Evolutionary conservation across 2,329 filamentous ascomycete genomes (phyloP), one percentile per base, ranked within the genome.

Genomic region (Fragosphaeria purpurea): DNA sequence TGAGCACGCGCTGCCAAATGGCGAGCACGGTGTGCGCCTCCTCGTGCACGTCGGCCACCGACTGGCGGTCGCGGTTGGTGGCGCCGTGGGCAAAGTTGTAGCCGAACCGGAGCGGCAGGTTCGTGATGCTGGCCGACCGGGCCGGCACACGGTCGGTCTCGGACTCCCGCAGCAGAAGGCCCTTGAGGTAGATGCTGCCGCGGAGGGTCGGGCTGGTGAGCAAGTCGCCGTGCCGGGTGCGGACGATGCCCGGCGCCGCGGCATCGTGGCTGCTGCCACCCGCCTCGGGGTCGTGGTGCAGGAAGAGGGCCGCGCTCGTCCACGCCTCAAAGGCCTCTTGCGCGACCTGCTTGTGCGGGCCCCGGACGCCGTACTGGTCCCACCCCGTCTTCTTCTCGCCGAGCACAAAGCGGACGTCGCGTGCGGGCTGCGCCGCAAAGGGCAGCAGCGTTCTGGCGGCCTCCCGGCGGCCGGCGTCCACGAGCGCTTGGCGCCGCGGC

Each of bases 121-220:
- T 52, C 1, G 57, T 60, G n/a, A 59, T 55, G 35, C 60, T 62
- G 7, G 60, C 58, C 2, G 58, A 59, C 37, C 32, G 44, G 22
- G 41, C n/a, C 6, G 41, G 41, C 12, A 8, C 6, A 6, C 7
- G 38, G 7, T 7, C 7, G 12, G n/a, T 4, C 3, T 3, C 48
- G 2, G 54, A 56, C 35, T 56, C 47, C 30, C 56, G 50, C 32
- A 61, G 48, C 6, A 60, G 32, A 6, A 61, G 48, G 0, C 60
- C 56, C 42, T 60, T 60, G 11, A 62, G 43, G 42, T 62, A 63
- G 37, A 62, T 51, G 7, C 50, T 55, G 22, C 61, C 60, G 7
- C 51, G 30, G n/a, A 59, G 56, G 30, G 44, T 37, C 7, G 49
- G 7, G 22, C 54, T 49, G 1, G 47, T 46, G 7, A 62, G 53